Evolutionary conservation across 2,329 filamentous ascomycete genomes (phyloP).

Genomic region (Neofusicoccum laricinum): DNA sequence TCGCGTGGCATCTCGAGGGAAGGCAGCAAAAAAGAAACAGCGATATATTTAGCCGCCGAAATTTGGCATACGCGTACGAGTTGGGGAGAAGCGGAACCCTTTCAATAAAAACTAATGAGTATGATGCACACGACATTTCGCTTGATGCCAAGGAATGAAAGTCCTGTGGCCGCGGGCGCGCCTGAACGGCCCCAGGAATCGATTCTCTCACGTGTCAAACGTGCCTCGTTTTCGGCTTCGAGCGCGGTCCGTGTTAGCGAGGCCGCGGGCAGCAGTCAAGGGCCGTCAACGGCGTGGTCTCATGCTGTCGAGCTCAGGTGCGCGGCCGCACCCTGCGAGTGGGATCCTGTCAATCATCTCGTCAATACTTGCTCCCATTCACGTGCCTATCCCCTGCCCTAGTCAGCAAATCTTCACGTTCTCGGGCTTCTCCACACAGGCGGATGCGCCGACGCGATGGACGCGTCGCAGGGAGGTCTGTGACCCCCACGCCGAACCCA

Average conservation of each 20-base stretch:
- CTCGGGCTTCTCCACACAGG: slow-evolving; percentile 13
- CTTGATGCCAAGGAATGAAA: slow-evolving; percentile 10
- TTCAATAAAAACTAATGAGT: slow-evolving; percentile 14
- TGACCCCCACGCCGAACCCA: slow-evolving; percentile 11
- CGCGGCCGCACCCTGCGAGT: slow-evolving; percentile 2
- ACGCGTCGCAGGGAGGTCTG: not conserved
- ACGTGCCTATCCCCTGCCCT: slow-evolving; percentile 4
- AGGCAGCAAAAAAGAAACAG: not conserved
- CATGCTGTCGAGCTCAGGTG: not conserved
- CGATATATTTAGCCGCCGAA: slow-evolving; percentile 7
- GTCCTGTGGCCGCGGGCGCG: not conserved
- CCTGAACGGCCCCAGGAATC: slow-evolving; percentile 10
- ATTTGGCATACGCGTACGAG: slow-evolving; percentile 11
- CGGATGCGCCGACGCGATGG: slow-evolving; percentile 7
- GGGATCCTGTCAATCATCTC: slow-evolving; percentile 12
- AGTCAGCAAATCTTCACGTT: slow-evolving; percentile 14
- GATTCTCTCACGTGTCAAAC: slow-evolving; percentile 9
- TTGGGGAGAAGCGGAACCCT: not conserved
- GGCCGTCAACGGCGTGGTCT: not conserved
- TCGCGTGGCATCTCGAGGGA: not conserved
- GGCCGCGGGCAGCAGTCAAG: not conserved
- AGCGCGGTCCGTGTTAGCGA: not conserved
- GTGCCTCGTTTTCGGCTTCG: slow-evolving; percentile 10
- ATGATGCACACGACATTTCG: slow-evolving; percentile 11
- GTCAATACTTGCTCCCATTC: slow-evolving; percentile 2